A percentile compares a stretch with the other conserved stretches of the same genome.
These are phyloP conservation scores for Neophaeococcomyces mojaviensis DNA, from an alignment of 2,329 filamentous ascomycete species.

Conservation along the genomic window DNA sequence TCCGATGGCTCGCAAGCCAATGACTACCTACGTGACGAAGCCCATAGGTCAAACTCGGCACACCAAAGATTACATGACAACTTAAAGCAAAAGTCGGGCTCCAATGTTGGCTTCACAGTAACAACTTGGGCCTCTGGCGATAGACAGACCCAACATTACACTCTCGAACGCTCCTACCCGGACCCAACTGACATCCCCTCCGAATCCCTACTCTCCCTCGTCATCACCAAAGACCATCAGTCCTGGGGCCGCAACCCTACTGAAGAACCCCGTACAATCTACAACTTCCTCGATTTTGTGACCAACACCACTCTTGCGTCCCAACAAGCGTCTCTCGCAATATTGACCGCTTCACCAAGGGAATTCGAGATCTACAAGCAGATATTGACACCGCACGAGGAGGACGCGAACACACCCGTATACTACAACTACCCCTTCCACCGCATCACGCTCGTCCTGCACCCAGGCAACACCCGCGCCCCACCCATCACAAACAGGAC, in stretches of 20 bases:
- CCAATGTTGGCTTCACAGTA: neutral
- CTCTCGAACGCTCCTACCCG: neutral
- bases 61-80: neutral
- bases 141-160: neutral
- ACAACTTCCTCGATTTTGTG: conserved; percentile 2
- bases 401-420: neutral
- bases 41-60: neutral
- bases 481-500: too few relatives aligned
- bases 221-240: conserved; percentile 1
- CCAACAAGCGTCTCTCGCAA: neutral
- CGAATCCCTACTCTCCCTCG: neutral
- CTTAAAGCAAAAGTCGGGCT: neutral
- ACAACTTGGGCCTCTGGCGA: neutral
- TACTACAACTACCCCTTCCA: conserved; percentile 7
- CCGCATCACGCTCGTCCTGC: conserved; percentile 1
- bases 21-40: too few relatives aligned
- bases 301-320: conserved; percentile 1
- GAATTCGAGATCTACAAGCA: conserved; percentile 1
- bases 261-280: neutral
- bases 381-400: conserved; percentile 1
- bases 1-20: too few relatives aligned
- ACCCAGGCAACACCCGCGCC: neutral
- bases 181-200: neutral
- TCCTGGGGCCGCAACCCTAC: conserved; percentile 4
- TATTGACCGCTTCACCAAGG: neutral